A percentile compares a stretch with the other conserved stretches of the same genome.
These are phyloP conservation scores for Sugiyamaella novakii DNA, from an alignment of 1,139 yeast genomes.

Conservation along the genomic window DNA sequence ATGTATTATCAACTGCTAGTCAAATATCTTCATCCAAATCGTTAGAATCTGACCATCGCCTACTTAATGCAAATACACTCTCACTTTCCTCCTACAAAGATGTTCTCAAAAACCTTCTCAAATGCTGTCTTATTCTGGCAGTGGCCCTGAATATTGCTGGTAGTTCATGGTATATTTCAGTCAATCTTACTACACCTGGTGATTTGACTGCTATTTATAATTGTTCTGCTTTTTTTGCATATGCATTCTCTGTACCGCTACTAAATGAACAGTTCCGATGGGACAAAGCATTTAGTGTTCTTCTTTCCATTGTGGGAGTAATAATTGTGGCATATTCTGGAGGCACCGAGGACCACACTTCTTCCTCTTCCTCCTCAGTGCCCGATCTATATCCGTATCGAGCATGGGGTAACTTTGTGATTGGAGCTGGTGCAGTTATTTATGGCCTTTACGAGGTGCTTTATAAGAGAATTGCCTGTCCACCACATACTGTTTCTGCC, in stretches of 20 bases:
- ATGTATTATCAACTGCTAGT: conserved; percentile 52
- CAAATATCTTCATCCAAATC: conserved; percentile 29
- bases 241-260: conserved; percentile 78
- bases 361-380: conserved; percentile 6
- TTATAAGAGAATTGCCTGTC: conserved; percentile 74
- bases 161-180: conserved; percentile 82
- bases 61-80: background rate
- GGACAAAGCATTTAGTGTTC: conserved; percentile 68
- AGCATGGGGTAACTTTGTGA: conserved; percentile 69
- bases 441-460: conserved; percentile 86
- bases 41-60: conserved; percentile 4
- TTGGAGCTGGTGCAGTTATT: conserved; percentile 74
- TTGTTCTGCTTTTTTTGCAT: conserved; percentile 86
- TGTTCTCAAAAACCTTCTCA: conserved; percentile 51
- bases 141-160: conserved; percentile 74
- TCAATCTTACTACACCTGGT: conserved; percentile 77
- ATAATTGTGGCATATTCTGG: conserved; percentile 79
- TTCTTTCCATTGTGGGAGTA: conserved; percentile 73
- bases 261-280: conserved; percentile 64
- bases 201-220: conserved; percentile 91
- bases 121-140: conserved; percentile 51
- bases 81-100: conserved; percentile 35
- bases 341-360: conserved; percentile 22
- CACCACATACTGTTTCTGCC: conserved; percentile 63
- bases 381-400: conserved; percentile 55